Evolutionary conservation across 352 stramenopile species (phyloP).

Genomic region (Elongisporangium undulatum): DNA sequence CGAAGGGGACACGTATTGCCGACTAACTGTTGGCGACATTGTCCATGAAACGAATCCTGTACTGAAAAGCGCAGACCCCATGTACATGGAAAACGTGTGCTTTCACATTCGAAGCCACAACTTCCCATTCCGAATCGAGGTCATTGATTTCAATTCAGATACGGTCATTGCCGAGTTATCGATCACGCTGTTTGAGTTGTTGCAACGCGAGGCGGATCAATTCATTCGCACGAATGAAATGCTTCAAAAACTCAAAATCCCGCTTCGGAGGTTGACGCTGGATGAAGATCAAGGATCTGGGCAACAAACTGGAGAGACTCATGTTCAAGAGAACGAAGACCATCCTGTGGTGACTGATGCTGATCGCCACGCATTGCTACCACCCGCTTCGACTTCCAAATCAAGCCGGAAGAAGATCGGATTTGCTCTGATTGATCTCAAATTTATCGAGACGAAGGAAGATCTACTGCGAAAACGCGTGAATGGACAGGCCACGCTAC

Average conservation of each 20-base stretch:
- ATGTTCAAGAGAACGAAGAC: conserved; percentile 9
- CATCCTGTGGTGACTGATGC: conserved; percentile 29
- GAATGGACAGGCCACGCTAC: conserved; percentile 42
- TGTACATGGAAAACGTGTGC: conserved; percentile 83
- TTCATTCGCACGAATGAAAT: conserved; percentile 52
- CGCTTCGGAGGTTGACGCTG: conserved; percentile 41
- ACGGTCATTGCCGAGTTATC: conserved; percentile 59
- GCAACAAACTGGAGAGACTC: not conserved
- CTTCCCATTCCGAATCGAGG: conserved; percentile 56
- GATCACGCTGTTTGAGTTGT: conserved; percentile 75
- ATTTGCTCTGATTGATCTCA: conserved; percentile 45
- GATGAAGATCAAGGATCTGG: conserved; percentile 17
- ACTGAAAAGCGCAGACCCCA: conserved; percentile 81
- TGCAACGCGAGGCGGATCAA: conserved; percentile 64
- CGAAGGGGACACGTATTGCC: conserved; percentile 83
- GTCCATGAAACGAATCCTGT: conserved; percentile 80
- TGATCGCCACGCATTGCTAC: conserved; percentile 45
- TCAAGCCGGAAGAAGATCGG: conserved; percentile 52
- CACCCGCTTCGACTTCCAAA: conserved; percentile 16
- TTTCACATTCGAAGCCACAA: conserved; percentile 62
- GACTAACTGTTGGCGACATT: conserved; percentile 55
- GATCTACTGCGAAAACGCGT: conserved; percentile 60
- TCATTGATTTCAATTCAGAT: conserved; percentile 84
- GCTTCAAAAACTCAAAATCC: conserved; percentile 36
- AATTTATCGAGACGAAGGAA: conserved; percentile 71